Evolutionary conservation across 225 moss, liverwort and hornwort genomes (phyloP).

Genomic region (Sphagnum tenellum): DNA sequence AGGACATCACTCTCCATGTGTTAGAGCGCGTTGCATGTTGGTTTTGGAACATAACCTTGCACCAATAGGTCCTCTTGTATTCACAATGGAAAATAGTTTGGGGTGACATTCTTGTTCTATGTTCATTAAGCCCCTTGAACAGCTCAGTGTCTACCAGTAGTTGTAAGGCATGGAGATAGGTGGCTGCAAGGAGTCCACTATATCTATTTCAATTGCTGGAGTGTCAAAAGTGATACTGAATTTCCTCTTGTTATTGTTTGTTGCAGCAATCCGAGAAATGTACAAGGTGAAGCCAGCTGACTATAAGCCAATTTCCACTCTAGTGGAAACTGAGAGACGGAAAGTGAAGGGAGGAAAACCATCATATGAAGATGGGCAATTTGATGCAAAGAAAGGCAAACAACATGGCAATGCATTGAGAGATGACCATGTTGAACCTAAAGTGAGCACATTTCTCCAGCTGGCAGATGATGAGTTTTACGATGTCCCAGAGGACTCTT

Average conservation of each 20-base stretch:
- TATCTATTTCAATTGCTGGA: no score
- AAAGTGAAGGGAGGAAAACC: slow-evolving; percentile 14
- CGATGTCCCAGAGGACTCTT: slow-evolving; percentile 64
- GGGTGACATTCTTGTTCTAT: no score
- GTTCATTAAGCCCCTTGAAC: no score
- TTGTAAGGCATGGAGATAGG: no score
- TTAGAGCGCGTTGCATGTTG: slow-evolving; percentile 88
- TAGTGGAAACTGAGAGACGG: slow-evolving; percentile 10
- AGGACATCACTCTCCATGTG: slow-evolving; percentile 77
- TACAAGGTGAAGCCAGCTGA: slow-evolving; percentile 63
- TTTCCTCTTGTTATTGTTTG: neutral
- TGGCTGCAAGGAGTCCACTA: no score
- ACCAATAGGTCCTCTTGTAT: no score
- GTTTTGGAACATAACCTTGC: neutral
- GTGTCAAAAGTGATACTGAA: no score
- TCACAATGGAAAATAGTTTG: no score
- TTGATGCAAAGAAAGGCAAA: slow-evolving; percentile 13
- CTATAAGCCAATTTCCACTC: slow-evolving; percentile 25
- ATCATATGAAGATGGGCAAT: neutral
- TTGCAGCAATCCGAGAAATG: slow-evolving; percentile 78
- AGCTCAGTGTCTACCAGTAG: no score
- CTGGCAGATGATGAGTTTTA: slow-evolving; percentile 92
- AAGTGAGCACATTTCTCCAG: slow-evolving; percentile 59
- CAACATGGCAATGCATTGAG: slow-evolving; percentile 1
- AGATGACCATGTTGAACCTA: no score